phyloP scores from a whole-genome alignment of 495 filamentous ascomycete species.

The Annulohypoxylon stygium region DNA sequence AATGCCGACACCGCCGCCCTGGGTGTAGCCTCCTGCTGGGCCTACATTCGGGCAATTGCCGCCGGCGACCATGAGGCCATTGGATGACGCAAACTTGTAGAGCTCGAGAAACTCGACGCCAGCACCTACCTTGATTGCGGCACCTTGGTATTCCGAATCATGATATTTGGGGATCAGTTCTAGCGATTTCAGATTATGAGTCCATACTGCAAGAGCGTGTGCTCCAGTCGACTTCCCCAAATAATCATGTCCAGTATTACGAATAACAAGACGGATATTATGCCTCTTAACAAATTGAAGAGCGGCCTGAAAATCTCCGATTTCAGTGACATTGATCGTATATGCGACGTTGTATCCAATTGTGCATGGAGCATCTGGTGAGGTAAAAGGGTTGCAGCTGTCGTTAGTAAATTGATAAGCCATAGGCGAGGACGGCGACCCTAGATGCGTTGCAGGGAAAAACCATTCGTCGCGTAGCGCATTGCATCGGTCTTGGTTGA shows the following conservation, averaged over 20 bases:
- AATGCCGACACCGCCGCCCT: constrained; percentile 64
- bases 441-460: constrained; percentile 43
- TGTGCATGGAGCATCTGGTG: constrained; percentile 57
- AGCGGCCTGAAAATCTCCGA: constrained; percentile 57
- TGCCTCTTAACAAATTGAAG: constrained; percentile 61
- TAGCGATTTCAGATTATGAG: constrained; percentile 66
- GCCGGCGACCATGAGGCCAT: constrained; percentile 62
- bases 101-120: constrained; percentile 67
- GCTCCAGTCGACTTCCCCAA: constrained; percentile 61
- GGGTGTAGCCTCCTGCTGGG: constrained; percentile 62
- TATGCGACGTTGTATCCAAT: constrained; percentile 71
- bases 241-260: constrained; percentile 63
- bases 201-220: constrained; percentile 69
- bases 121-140: constrained; percentile 66
- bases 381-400: constrained; percentile 31
- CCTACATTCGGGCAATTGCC: constrained; percentile 64
- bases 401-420: constrained; percentile 29
- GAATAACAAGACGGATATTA: constrained; percentile 62
- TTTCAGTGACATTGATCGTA: constrained; percentile 60
- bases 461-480: constrained; percentile 37
- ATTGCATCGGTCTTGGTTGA: constrained; percentile 32
- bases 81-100: constrained; percentile 55
- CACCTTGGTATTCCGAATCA: constrained; percentile 54
- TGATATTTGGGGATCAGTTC: constrained; percentile 54
- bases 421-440: constrained; percentile 27